Conservation (phyloP, 345 rosid genomes). For the Ceriops decandra region DNA sequence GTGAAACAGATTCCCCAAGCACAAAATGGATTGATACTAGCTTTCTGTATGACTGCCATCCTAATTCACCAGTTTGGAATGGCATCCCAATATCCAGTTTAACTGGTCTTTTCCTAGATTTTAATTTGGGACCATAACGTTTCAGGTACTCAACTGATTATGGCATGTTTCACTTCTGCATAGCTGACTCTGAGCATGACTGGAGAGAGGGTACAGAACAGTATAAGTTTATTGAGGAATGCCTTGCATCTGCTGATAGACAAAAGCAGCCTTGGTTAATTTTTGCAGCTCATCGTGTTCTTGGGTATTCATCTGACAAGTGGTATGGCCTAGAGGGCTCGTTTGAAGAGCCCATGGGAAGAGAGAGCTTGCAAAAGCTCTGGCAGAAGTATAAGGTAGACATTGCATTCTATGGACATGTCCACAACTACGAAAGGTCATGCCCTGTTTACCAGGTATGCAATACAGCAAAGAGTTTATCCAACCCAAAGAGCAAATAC, state of each 20-base stretch:
- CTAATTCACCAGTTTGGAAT: neutral
- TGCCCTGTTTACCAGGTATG: slow-evolving; percentile 76
- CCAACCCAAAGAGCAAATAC: too few species aligned
- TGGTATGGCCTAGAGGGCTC: slow-evolving; percentile 60
- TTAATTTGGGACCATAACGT: neutral
- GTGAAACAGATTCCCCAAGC: neutral
- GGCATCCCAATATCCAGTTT: neutral
- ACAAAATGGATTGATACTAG: too few species aligned
- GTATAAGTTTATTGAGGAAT: slow-evolving; percentile 53
- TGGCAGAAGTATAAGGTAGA: slow-evolving; percentile 91
- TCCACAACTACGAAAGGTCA: slow-evolving; percentile 80
- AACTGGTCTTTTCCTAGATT: neutral
- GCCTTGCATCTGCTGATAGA: slow-evolving; percentile 70
- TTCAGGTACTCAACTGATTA: slow-evolving; percentile 69
- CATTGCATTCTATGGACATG: slow-evolving; percentile 72
- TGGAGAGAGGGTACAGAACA: slow-evolving; percentile 84
- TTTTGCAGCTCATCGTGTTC: slow-evolving; percentile 70
- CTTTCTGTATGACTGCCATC: neutral
- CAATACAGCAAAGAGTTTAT: neutral
- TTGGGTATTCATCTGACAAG: slow-evolving; percentile 57
- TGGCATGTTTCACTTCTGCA: slow-evolving; percentile 77
- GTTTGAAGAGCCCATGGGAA: slow-evolving; percentile 69
- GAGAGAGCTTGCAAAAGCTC: slow-evolving; percentile 70
- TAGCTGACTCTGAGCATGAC: slow-evolving; percentile 78
- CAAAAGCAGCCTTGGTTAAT: slow-evolving; percentile 83